Evolutionary conservation across 225 moss, liverwort and hornwort species (phyloP).

Genomic region (Straminergon stramineum): DNA sequence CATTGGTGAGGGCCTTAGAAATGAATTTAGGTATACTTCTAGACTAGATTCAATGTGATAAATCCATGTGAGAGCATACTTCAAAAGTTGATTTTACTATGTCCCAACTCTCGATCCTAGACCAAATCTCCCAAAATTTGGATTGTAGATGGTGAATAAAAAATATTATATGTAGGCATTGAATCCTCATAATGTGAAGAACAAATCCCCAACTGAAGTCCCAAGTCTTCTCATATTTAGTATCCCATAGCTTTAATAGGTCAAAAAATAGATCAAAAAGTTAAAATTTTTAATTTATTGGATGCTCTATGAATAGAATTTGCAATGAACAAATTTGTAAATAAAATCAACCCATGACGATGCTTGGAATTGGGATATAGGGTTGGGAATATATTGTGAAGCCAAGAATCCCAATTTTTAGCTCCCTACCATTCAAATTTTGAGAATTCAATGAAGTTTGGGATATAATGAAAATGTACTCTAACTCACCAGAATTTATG

Average conservation of each 20-base stretch:
- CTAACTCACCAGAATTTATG: neutral
- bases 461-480: accelerated
- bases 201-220: neutral
- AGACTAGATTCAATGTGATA: neutral
- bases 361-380: accelerated
- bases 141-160: too few relatives aligned
- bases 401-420: neutral
- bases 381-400: neutral
- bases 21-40: neutral
- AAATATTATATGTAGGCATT: neutral
- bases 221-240: too few relatives aligned
- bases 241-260: too few relatives aligned
- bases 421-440: neutral
- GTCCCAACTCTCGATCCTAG: neutral
- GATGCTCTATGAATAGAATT: too few relatives aligned
- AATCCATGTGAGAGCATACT: neutral
- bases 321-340: too few relatives aligned
- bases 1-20: neutral
- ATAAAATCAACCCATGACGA: too few relatives aligned
- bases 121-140: neutral
- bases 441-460: neutral
- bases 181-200: neutral
- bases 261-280: too few relatives aligned
- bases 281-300: too few relatives aligned
- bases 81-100: too few relatives aligned